These are phyloP conservation scores for Oldenlandia corymbosa DNA, from an alignment of 257 asterid genomes.

Conservation along the genomic window DNA sequence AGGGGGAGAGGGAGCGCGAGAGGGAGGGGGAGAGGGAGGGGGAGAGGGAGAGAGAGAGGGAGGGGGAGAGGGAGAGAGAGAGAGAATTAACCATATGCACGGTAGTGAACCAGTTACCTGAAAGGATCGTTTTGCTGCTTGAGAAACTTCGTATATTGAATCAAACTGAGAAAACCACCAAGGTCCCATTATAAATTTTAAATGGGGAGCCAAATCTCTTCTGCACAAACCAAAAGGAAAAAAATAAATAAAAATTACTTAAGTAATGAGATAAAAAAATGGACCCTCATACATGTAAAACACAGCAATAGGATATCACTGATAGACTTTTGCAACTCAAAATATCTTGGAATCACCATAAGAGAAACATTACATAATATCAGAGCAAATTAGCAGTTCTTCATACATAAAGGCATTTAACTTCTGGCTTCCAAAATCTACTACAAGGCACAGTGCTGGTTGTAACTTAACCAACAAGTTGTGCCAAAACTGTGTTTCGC, in stretches of 20 bases:
- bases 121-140: constrained; percentile 87
- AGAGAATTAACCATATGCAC: background rate
- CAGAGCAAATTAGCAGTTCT: background rate
- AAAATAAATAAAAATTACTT: background rate
- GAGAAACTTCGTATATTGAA: constrained; percentile 82
- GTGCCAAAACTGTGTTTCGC: background rate
- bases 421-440: background rate
- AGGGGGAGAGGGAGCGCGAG: no score
- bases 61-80: no score
- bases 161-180: constrained; percentile 99
- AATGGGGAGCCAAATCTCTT: constrained; percentile 88
- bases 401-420: no score
- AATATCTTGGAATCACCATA: background rate
- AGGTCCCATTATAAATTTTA: constrained; percentile 88
- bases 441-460: background rate
- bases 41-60: no score
- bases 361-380: background rate
- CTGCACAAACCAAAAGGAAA: constrained; percentile 35
- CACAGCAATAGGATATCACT: background rate
- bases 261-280: background rate
- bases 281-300: background rate
- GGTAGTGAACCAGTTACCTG: no score
- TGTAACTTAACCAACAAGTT: background rate
- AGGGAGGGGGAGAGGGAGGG: no score
- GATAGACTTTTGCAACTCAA: background rate